Conservation (phyloP, 2,329 filamentous ascomycete species). For the Colletotrichum chrysophilum region DNA sequence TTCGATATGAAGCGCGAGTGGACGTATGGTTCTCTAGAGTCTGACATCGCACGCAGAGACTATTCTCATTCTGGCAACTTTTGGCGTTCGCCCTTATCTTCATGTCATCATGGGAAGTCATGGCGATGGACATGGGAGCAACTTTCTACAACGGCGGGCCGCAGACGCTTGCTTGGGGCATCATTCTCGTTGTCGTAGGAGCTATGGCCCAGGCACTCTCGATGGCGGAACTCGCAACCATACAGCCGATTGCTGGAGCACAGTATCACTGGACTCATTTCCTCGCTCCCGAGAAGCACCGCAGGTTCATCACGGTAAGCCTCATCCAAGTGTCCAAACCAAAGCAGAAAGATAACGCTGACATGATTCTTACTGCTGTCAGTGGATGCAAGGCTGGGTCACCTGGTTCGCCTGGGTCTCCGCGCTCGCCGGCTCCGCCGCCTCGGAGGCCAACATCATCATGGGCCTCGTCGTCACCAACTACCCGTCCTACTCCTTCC, state of each 20-base stretch:
- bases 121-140: constrained; percentile 20
- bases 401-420: constrained; percentile 21
- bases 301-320: constrained; percentile 13
- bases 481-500: constrained; percentile 10
- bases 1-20: neutral
- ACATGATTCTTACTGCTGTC: neutral
- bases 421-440: constrained; percentile 9
- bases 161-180: constrained; percentile 18
- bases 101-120: constrained; percentile 20
- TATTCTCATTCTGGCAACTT: constrained; percentile 17
- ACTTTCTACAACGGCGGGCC: constrained; percentile 14
- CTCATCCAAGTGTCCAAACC: neutral
- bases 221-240: constrained; percentile 27
- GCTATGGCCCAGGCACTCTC: constrained; percentile 15
- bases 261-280: constrained; percentile 26
- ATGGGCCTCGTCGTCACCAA: constrained; percentile 19
- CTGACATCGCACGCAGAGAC: neutral
- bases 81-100: constrained; percentile 15
- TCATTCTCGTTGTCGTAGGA: constrained; percentile 12
- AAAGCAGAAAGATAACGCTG: accelerated
- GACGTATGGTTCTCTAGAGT: neutral
- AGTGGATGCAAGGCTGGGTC: constrained; percentile 22
- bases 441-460: constrained; percentile 19
- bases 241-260: constrained; percentile 26
- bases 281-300: constrained; percentile 11